Conservation (phyloP, 495 filamentous ascomycete species). For the Massariosphaeria phaeospora region DNA sequence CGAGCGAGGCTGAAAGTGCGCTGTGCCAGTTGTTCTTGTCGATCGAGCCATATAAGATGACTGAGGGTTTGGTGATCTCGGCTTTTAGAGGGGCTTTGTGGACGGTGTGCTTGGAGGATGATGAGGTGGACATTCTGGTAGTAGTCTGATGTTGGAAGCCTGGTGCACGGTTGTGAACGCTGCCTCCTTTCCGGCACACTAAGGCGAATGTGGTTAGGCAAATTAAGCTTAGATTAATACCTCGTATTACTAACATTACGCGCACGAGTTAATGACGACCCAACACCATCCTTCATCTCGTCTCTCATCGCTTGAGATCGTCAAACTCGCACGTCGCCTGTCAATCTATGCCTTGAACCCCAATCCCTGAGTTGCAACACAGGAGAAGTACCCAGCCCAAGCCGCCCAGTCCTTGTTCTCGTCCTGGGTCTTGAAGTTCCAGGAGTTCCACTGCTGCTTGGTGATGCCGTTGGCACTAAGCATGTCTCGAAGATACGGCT, state of each 20-base stretch:
- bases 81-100: constrained; percentile 5
- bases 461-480: constrained; percentile 7
- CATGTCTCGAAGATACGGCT: constrained; percentile 2
- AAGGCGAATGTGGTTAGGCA: background rate
- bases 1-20: constrained; percentile 7
- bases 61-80: constrained; percentile 5
- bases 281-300: background rate
- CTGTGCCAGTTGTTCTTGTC: constrained; percentile 16
- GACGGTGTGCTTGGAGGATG: background rate
- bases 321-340: no score
- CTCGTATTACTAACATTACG: background rate
- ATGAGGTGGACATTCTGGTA: background rate
- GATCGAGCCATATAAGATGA: constrained; percentile 29
- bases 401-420: background rate
- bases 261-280: background rate
- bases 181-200: background rate
- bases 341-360: background rate
- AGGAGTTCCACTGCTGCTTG: constrained; percentile 20
- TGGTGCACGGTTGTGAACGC: constrained; percentile 1
- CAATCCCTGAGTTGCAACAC: background rate
- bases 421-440: constrained; percentile 13
- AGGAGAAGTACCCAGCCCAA: constrained; percentile 16
- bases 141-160: background rate
- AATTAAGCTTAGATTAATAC: background rate
- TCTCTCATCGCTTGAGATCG: background rate